phyloP scores from a whole-genome alignment of 1,284 basidiomycete species.

The Cutaneotrichosporon cyanovorans region DNA sequence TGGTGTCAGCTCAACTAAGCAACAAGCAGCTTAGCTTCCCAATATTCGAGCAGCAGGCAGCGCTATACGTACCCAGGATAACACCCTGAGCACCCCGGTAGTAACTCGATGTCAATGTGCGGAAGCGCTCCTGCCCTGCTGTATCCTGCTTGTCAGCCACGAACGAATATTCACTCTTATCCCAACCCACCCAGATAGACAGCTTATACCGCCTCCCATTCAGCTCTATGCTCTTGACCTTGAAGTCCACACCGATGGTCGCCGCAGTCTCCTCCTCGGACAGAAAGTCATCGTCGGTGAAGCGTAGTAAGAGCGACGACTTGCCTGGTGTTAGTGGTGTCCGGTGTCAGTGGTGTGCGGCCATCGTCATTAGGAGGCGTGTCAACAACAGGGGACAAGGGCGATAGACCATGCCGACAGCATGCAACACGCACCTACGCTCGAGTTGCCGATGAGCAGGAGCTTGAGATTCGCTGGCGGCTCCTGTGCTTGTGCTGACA shows the following conservation, averaged over 20 bases:
- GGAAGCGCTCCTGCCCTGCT: slow-evolving; percentile 93
- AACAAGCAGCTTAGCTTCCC: background rate
- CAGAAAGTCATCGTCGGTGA: slow-evolving; percentile 94
- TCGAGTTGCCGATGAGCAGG: slow-evolving; percentile 65
- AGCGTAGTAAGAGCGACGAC: slow-evolving; percentile 77
- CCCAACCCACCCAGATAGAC: slow-evolving; percentile 50
- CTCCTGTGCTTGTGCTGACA: too few relatives aligned
- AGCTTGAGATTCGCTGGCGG: slow-evolving; percentile 47
- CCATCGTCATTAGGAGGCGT: too few relatives aligned
- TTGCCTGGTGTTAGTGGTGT: slow-evolving; percentile 39
- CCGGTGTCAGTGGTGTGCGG: background rate
- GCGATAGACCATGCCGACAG: background rate
- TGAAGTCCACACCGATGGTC: slow-evolving; percentile 63
- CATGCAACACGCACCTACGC: slow-evolving; percentile 64
- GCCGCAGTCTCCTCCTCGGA: slow-evolving; percentile 89
- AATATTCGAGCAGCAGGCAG: too few relatives aligned
- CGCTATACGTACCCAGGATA: slow-evolving; percentile 60
- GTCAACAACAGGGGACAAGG: too few relatives aligned
- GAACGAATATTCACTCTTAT: too few relatives aligned
- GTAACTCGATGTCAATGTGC: slow-evolving; percentile 95
- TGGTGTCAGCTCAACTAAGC: slow-evolving; percentile 6
- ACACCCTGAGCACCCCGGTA: slow-evolving; percentile 63
- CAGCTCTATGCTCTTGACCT: slow-evolving; percentile 49
- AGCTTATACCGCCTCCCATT: slow-evolving; percentile 51
- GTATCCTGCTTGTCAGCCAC: slow-evolving; percentile 58